Evolutionary conservation across 1,284 basidiomycete species (phyloP), one percentile per base, ranked within the genome.

Genomic region (Naganishia sp.): DNA sequence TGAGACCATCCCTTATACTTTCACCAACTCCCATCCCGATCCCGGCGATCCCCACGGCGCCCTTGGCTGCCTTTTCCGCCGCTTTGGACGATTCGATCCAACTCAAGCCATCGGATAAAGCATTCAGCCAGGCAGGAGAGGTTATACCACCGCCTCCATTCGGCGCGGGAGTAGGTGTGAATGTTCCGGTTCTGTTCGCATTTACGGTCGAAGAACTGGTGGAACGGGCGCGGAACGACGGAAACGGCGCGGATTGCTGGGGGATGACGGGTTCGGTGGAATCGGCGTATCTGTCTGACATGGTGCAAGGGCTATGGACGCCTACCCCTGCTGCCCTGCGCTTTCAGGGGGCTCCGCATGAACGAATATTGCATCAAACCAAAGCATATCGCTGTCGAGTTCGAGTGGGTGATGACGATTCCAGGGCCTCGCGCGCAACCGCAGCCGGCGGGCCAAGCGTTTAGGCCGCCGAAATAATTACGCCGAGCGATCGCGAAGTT

Each of bases 81-180:
- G 43, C 64, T 49, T 66, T 69, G 46, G 25, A 63, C 1, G 57
- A 55, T 66, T 69, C 68, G 36, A 69, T 69, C 68, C 68, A 69
- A 28, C 44, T 63, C 5, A 69, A 54, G 9, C 68, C 68, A 45
- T 66, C 68, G 2, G 68, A 65, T 6, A 69, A 56, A 1, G 68
- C 64, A 46, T 65, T 66, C 18, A 69, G 39, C 68, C 68, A 69
- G 0, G 50, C 57, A 15, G 64, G 44, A 15, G 68, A 57, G 28
- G 59, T 55, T 36, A 61, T 61, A 4, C 57, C 57, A 23, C 57
- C 57, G 9, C 57, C 57, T 2, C 57, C 33, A n/a, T 49, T 49
- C 10, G 44, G 23, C 11, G 44, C 55, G 10, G 42, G 31, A 23
- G n/a, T 44, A 1, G 57, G 11, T 15, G 18, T 43, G 13, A 44